Evolutionary conservation across 106 monocot genomes (phyloP).

Genomic region (Vanilla planifolia): DNA sequence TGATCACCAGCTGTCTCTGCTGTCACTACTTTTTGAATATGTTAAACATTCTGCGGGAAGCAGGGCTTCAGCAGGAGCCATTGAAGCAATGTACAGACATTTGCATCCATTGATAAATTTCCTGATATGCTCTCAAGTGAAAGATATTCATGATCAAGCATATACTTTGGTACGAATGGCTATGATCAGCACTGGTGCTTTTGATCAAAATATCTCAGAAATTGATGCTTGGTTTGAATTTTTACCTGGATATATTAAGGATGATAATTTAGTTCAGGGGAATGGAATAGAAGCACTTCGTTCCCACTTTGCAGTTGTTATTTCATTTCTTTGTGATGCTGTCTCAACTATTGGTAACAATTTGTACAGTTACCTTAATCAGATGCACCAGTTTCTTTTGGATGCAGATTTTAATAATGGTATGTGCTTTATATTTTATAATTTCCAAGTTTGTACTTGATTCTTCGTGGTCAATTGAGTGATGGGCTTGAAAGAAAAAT

Average conservation of each 20-base stretch:
- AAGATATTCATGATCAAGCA: conserved; percentile 36
- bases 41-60: conserved; percentile 26
- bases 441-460: not conserved
- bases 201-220: conserved; percentile 70
- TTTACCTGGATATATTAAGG: conserved; percentile 46
- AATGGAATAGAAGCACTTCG: conserved; percentile 10
- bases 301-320: conserved; percentile 32
- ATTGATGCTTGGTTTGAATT: conserved; percentile 83
- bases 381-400: conserved; percentile 45
- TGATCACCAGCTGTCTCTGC: conserved; percentile 49
- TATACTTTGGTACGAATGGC: conserved; percentile 61
- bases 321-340: conserved; percentile 85
- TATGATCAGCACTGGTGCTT: conserved; percentile 90
- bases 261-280: conserved; percentile 10
- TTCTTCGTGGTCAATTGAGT: no score
- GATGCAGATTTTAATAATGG: conserved; percentile 27
- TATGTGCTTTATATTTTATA: conserved; percentile 8
- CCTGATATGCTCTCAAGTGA: conserved; percentile 40
- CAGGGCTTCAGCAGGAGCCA: conserved; percentile 16
- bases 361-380: conserved; percentile 63
- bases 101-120: conserved; percentile 59
- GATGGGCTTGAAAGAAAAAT: no score
- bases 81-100: conserved; percentile 77
- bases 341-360: conserved; percentile 89
- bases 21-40: conserved; percentile 72